Evolutionary conservation across 192 early-diverging fungal genomes (phyloP).

Genomic region (Umbelopsis isabellina): DNA sequence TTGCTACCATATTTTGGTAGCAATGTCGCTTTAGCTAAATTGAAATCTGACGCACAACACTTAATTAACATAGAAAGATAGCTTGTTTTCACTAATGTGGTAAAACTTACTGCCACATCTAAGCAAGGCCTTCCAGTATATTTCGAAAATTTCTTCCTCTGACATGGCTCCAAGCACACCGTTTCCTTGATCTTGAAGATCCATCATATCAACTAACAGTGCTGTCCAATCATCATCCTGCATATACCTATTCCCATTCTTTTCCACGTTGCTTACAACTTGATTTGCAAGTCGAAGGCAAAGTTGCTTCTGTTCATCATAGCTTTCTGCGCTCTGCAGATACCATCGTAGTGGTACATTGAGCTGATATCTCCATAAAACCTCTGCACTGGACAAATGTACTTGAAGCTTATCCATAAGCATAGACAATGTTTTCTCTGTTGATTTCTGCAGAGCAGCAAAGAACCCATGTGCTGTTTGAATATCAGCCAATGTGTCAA

Average conservation of each 20-base stretch:
- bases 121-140: slow-evolving; percentile 61
- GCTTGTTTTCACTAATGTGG: not conserved
- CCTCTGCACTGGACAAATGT: slow-evolving; percentile 64
- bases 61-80: not conserved
- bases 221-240: slow-evolving; percentile 69
- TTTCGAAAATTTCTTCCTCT: slow-evolving; percentile 60
- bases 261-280: slow-evolving; percentile 52
- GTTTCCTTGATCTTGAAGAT: slow-evolving; percentile 48
- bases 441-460: slow-evolving; percentile 28
- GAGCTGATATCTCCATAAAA: slow-evolving; percentile 61
- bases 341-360: slow-evolving; percentile 64
- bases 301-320: slow-evolving; percentile 58
- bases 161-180: slow-evolving; percentile 59
- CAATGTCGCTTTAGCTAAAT: slow-evolving; percentile 57
- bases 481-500: slow-evolving; percentile 22
- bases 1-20: slow-evolving; percentile 44
- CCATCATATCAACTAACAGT: slow-evolving; percentile 66
- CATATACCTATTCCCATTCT: slow-evolving; percentile 55
- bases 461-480: slow-evolving; percentile 32
- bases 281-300: slow-evolving; percentile 60
- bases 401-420: slow-evolving; percentile 59
- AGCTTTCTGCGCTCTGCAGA: slow-evolving; percentile 49
- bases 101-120: slow-evolving; percentile 60
- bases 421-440: slow-evolving; percentile 42
- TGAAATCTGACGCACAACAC: slow-evolving; percentile 47